Evolutionary conservation across 2,329 filamentous ascomycete genomes (phyloP).

Genomic region (Ophiostoma populinum): DNA sequence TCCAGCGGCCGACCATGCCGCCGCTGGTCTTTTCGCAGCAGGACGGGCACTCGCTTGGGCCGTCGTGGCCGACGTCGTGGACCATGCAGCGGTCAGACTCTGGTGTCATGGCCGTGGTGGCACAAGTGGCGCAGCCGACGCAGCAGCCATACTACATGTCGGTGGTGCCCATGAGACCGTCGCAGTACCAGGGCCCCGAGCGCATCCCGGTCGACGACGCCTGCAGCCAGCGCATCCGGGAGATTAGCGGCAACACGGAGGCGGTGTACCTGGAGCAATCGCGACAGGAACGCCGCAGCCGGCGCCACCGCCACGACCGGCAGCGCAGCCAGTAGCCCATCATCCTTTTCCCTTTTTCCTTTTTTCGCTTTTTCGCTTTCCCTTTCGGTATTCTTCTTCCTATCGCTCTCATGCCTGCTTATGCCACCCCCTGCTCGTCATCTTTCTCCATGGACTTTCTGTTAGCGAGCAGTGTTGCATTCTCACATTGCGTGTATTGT

Average conservation of each 20-base stretch:
- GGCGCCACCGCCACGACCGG: neutral
- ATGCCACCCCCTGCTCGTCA: too few relatives aligned
- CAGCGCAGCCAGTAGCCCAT: too few relatives aligned
- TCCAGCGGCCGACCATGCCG: neutral
- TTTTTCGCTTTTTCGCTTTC: too few relatives aligned
- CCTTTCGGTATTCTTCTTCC: too few relatives aligned
- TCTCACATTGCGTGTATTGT: too few relatives aligned
- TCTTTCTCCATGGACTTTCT: too few relatives aligned
- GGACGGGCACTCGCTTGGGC: neutral
- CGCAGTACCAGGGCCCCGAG: neutral
- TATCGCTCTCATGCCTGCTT: too few relatives aligned
- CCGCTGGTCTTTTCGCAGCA: neutral
- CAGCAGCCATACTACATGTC: neutral
- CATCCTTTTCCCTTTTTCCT: neutral
- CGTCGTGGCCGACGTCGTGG: neutral
- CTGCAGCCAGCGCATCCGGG: too few relatives aligned
- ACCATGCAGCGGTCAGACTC: neutral
- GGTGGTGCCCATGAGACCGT: too few relatives aligned
- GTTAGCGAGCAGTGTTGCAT: too few relatives aligned
- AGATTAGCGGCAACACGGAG: neutral
- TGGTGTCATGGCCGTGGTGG: neutral
- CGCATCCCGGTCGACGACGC: too few relatives aligned
- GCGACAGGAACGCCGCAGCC: neutral
- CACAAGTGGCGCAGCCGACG: neutral
- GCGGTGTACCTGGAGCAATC: neutral